Conservation (phyloP, 345 rosid species). For the Lepidium sativum region DNA sequence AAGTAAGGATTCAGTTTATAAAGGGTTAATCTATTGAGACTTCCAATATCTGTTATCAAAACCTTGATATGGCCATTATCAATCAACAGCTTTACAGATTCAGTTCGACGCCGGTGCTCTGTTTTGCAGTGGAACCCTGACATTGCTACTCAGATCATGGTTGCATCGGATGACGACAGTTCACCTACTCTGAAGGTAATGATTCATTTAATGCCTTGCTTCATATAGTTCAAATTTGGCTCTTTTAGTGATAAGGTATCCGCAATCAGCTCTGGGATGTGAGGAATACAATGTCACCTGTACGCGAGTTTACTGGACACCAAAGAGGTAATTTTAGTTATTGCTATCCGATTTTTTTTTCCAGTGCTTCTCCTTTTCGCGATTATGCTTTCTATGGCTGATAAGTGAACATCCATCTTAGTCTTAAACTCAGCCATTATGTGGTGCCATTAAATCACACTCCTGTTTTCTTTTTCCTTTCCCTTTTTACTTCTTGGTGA, state of each 20-base stretch:
- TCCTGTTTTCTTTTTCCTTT: constrained; percentile 10
- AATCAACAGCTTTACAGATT: constrained; percentile 76
- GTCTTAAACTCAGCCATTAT: neutral
- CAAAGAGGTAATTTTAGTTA: constrained; percentile 57
- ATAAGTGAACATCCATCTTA: neutral
- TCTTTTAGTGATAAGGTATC: constrained; percentile 19
- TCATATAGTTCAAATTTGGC: neutral
- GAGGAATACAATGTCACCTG: constrained; percentile 86
- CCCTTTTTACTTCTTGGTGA: neutral
- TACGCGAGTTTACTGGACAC: constrained; percentile 86
- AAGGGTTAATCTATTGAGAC: neutral
- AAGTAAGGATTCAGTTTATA: constrained; percentile 42
- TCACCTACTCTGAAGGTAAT: constrained; percentile 78
- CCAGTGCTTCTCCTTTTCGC: neutral
- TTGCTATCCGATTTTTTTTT: neutral
- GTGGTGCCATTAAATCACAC: constrained; percentile 9
- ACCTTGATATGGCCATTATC: constrained; percentile 14
- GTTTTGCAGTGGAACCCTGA: constrained; percentile 99
- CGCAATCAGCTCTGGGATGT: constrained; percentile 91
- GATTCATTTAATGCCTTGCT: neutral
- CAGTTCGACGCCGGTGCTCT: constrained; percentile 84
- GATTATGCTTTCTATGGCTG: neutral
- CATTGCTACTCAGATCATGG: constrained; percentile 91
- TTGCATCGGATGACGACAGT: constrained; percentile 94
- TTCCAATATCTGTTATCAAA: neutral